Conservation (phyloP, 148 eudicot species). For the Cornus kousa region DNA sequence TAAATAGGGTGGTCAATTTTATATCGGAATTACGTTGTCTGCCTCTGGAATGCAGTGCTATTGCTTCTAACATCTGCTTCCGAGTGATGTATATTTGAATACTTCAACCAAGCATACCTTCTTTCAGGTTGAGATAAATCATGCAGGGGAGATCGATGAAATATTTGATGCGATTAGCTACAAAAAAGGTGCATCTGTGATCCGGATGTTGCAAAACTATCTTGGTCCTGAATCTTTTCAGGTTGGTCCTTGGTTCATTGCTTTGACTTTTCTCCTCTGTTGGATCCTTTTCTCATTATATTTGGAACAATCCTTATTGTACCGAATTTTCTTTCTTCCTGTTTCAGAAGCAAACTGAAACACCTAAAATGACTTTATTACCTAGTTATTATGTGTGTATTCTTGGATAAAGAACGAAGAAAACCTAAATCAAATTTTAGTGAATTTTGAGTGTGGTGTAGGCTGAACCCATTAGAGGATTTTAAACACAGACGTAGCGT, state of each 20-base stretch:
- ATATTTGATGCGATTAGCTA: constrained; percentile 97
- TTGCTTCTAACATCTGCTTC: constrained; percentile 3
- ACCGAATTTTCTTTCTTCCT: too few species aligned
- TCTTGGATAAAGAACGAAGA: too few species aligned
- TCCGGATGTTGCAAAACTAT: constrained; percentile 92
- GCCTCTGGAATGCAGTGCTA: neutral
- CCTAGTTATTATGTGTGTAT: too few species aligned
- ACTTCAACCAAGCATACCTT: constrained; percentile 1
- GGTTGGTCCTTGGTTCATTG: constrained; percentile 32
- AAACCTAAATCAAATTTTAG: too few species aligned
- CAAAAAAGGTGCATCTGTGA: constrained; percentile 89
- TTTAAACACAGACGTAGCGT: too few species aligned
- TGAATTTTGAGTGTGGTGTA: too few species aligned
- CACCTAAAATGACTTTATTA: too few species aligned
- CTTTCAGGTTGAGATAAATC: constrained; percentile 80
- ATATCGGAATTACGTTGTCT: neutral
- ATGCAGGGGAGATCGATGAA: constrained; percentile 89
- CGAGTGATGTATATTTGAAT: neutral
- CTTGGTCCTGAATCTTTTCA: constrained; percentile 88
- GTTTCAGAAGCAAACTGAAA: too few species aligned
- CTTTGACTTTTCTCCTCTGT: neutral
- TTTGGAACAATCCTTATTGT: too few species aligned
- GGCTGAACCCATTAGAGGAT: too few species aligned
- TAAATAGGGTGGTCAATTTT: constrained; percentile 8
- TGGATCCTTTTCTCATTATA: neutral